Evolutionary conservation across 192 early-diverging fungal species (phyloP).

Genomic region (Dissophora ornata): DNA sequence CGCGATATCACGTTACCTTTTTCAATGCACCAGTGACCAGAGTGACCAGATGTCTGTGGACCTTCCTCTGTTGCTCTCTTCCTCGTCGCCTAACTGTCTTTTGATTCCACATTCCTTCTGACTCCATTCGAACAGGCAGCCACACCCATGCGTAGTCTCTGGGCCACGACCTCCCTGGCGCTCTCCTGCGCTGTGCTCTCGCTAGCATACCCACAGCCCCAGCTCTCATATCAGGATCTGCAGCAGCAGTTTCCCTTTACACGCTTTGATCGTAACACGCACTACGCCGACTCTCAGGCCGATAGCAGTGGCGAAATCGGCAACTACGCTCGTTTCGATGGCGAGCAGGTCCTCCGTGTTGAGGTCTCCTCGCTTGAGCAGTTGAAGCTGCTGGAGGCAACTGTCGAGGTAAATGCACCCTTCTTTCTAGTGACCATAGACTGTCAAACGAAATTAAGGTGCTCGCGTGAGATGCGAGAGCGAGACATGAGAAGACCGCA

Average conservation of each 20-base stretch:
- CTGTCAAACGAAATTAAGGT: too few relatives aligned
- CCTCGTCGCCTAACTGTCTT: too few relatives aligned
- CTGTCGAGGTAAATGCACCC: conserved; percentile 38
- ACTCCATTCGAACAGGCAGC: neutral
- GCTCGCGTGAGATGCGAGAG: neutral
- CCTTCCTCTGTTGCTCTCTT: neutral
- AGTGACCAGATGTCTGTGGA: too few relatives aligned
- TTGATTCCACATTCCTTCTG: neutral
- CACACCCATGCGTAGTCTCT: conserved; percentile 17
- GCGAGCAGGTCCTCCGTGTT: conserved; percentile 35
- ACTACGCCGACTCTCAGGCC: conserved; percentile 1
- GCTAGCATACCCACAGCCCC: conserved; percentile 17
- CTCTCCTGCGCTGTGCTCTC: conserved; percentile 19
- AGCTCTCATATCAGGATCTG: conserved; percentile 3
- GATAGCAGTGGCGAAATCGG: neutral
- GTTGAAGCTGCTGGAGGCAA: conserved; percentile 20
- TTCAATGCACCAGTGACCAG: too few relatives aligned
- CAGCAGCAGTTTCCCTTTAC: conserved; percentile 23
- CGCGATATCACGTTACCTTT: too few relatives aligned
- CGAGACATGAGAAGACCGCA: too few relatives aligned
- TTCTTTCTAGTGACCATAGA: too few relatives aligned
- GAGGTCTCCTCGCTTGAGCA: conserved; percentile 27
- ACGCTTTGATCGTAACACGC: neutral
- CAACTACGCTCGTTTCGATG: conserved; percentile 35
- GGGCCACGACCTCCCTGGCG: conserved; percentile 17